Base-by-base conservation (phyloP, 177 flowering plant genomes). In the Tripterygium wilfordii region DNA sequence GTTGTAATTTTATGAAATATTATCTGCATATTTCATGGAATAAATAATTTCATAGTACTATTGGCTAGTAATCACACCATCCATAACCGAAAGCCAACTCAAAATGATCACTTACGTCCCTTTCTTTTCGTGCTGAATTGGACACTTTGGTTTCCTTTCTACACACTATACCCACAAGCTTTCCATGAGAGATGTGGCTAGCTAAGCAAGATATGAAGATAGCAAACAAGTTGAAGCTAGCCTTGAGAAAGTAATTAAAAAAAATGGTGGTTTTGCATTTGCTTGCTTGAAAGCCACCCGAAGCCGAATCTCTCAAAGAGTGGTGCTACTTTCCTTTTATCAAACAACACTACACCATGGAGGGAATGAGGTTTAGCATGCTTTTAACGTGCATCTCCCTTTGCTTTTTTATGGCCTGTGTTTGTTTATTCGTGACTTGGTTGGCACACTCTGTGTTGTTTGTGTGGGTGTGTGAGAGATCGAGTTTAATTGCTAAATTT, bases 341-440 rank as follows among this genome's bases (percentile, higher is more conserved):
- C 13, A 49, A 37, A 18, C 28, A 17, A 42, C 42, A 43, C n/a
- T n/a, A n/a, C n/a, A n/a, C n/a, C 41, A 43, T 33, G 40, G 42
- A 51, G 45, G 29, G 54, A 51, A 40, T 28, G 45, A 26, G 32
- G 32, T 20, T 40, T 36, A 39, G 56, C 56, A 52, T 42, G 48
- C 33, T 24, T 53, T 53, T 43, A 33, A 53, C 57, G 48, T 53
- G 57, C 24, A 42, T 12, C 23, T 15, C 19, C 17, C 48, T 35
- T 53, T 43, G 48, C 57, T 43, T 53, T 43, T 24, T 10, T 9
- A 36, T 22, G 21, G 21, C 4, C 17, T 49, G 31, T 36, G 30
- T 49, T 36, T 36, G 30, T 49, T 36, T 36, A 26, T 36, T 25
- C 38, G 28, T 47, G 39, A 47, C 27, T 32, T 31, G 27, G 30